These are phyloP conservation scores for Cyberlindnera japonica DNA, from an alignment of 805 yeast species.

Conservation along the genomic window DNA sequence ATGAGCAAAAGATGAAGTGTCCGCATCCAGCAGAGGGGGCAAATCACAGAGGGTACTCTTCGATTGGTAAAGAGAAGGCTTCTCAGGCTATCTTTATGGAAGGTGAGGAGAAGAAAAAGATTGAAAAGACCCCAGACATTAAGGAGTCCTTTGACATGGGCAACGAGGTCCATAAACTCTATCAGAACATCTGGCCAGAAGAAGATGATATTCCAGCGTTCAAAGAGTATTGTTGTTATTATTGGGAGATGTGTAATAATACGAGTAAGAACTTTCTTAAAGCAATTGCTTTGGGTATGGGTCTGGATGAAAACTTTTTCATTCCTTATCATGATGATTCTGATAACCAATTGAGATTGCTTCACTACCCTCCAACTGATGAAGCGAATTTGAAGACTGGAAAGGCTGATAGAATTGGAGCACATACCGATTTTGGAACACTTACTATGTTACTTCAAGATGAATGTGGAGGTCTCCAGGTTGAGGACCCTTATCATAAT, in stretches of 20 bases:
- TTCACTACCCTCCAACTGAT: conserved; percentile 27
- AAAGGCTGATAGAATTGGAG: conserved; percentile 27
- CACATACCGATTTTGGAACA: conserved; percentile 29
- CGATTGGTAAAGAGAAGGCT: conserved; percentile 28
- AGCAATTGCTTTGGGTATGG: conserved; percentile 27
- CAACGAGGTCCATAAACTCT: conserved; percentile 15
- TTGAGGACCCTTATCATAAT: conserved; percentile 18
- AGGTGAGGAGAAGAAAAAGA: conserved; percentile 14
- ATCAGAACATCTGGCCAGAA: conserved; percentile 28
- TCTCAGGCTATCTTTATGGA: conserved; percentile 27
- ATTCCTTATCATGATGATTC: conserved; percentile 22
- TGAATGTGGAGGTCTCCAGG: conserved; percentile 26
- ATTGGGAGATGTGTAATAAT: conserved; percentile 17
- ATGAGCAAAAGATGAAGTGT: conserved; percentile 21
- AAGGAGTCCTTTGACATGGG: conserved; percentile 29
- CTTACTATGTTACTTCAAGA: conserved; percentile 27
- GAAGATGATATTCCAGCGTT: conserved; percentile 25
- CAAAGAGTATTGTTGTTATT: conserved; percentile 21
- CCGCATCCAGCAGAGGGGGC: conserved; percentile 27
- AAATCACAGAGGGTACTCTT: conserved; percentile 29
- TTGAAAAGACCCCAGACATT: conserved; percentile 25
- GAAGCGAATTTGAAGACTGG: conserved; percentile 16
- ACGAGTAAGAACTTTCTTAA: conserved; percentile 18
- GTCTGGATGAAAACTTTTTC: conserved; percentile 21
- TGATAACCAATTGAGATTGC: conserved; percentile 23